phyloP scores from a whole-genome alignment of 2,329 filamentous ascomycete genomes.

The Cladophialophora carrionii region DNA sequence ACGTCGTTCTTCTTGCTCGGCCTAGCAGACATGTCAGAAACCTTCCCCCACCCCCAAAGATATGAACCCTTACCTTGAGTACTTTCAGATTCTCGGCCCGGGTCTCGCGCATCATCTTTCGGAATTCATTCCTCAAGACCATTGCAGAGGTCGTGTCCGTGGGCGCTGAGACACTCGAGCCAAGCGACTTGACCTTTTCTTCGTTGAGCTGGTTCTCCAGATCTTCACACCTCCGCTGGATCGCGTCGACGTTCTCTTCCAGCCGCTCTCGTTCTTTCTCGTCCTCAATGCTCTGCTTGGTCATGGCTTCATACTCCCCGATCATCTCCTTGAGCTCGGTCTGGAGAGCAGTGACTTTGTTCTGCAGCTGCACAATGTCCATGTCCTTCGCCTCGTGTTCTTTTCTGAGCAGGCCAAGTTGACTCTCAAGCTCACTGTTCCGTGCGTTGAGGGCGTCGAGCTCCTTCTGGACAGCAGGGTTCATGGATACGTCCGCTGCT shows the following conservation, averaged over 20 bases:
- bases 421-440: slow-evolving; percentile 52
- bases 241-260: slow-evolving; percentile 64
- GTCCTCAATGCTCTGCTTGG: slow-evolving; percentile 69
- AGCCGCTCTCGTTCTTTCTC: slow-evolving; percentile 71
- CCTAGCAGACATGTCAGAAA: slow-evolving; percentile 49
- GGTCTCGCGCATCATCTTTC: slow-evolving; percentile 78
- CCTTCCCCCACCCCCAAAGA: slow-evolving; percentile 6
- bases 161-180: slow-evolving; percentile 52
- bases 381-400: slow-evolving; percentile 40
- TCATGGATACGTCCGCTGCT: slow-evolving; percentile 64
- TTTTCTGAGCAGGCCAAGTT: slow-evolving; percentile 51
- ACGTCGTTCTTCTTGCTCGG: slow-evolving; percentile 71
- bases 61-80: slow-evolving; percentile 59
- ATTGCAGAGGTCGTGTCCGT: slow-evolving; percentile 66
- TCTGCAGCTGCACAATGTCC: slow-evolving; percentile 45
- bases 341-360: slow-evolving; percentile 61
- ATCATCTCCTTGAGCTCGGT: slow-evolving; percentile 69
- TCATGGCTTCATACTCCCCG: slow-evolving; percentile 70
- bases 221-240: slow-evolving; percentile 66
- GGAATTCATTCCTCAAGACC: slow-evolving; percentile 73
- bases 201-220: slow-evolving; percentile 68
- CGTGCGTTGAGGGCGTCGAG: slow-evolving; percentile 59
- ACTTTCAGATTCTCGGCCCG: slow-evolving; percentile 67
- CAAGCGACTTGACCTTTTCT: slow-evolving; percentile 68
- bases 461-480: slow-evolving; percentile 62